phyloP scores from a whole-genome alignment of 2,329 filamentous ascomycete genomes.

The Fusarium longipes region DNA sequence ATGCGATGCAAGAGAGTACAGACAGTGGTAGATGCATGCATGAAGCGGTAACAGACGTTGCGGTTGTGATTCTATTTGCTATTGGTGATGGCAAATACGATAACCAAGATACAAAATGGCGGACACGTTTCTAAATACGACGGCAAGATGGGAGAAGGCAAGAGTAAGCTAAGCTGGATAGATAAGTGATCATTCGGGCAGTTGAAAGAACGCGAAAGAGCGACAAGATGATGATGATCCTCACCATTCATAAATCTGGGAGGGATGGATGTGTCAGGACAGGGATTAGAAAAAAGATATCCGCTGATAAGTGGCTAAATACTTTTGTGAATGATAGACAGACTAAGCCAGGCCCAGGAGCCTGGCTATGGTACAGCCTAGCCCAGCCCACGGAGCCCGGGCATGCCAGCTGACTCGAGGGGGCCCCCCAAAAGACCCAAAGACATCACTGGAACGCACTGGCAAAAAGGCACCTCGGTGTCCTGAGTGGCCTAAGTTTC shows the following conservation, averaged over 20 bases:
- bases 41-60: slow-evolving; percentile 3
- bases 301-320: slow-evolving; percentile 23
- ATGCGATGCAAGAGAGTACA: slow-evolving; percentile 24
- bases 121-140: slow-evolving; percentile 19
- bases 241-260: slow-evolving; percentile 4
- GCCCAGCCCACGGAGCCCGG: not conserved
- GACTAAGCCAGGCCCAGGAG: slow-evolving; percentile 40
- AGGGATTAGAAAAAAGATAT: slow-evolving; percentile 9
- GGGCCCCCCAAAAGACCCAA: slow-evolving; percentile 28
- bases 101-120: not conserved
- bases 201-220: slow-evolving; percentile 15
- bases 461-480: not conserved
- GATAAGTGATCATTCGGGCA: slow-evolving; percentile 19
- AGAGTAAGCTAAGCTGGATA: slow-evolving; percentile 2
- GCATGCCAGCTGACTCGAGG: slow-evolving; percentile 37
- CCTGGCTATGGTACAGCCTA: slow-evolving; percentile 43
- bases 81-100: not conserved
- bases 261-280: slow-evolving; percentile 5
- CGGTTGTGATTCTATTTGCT: not conserved
- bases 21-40: not conserved
- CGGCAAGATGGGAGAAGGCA: not conserved
- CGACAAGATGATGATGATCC: slow-evolving; percentile 15
- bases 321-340: not conserved
- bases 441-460: slow-evolving; percentile 17
- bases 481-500: slow-evolving; percentile 19